These are phyloP conservation scores for Arabidopsis thaliana DNA, from an alignment of 345 rosid species.

Conservation along the genomic window TAIR10.1 NC_003074.8:5087001-5087500, in stretches of 20 bases:
- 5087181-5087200: constrained; percentile 25
- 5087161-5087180: constrained; percentile 4
- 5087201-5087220: constrained; percentile 56
- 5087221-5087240: constrained; percentile 68
- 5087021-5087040: constrained; percentile 55
- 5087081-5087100: constrained; percentile 38
- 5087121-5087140: constrained; percentile 31
- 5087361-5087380: constrained; percentile 41
- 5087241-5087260: constrained; percentile 49
- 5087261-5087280: constrained; percentile 76
- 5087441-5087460: constrained; percentile 45
- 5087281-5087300: constrained; percentile 72
- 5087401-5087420: constrained; percentile 28
- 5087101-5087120: constrained; percentile 28
- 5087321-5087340: constrained; percentile 32
- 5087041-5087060: constrained; percentile 34
- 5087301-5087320: constrained; percentile 50
- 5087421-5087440: constrained; percentile 46
- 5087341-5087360: constrained; percentile 38
- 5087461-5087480: constrained; percentile 45
- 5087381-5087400: constrained; percentile 44
- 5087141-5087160: constrained; percentile 35
- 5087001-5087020: constrained; percentile 44
- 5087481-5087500: constrained; percentile 48
- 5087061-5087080: constrained; percentile 41